Evolutionary conservation across 768 basidiomycete genomes (phyloP), one percentile per base, ranked within the genome.

Genomic region (Ramaria rubella): DNA sequence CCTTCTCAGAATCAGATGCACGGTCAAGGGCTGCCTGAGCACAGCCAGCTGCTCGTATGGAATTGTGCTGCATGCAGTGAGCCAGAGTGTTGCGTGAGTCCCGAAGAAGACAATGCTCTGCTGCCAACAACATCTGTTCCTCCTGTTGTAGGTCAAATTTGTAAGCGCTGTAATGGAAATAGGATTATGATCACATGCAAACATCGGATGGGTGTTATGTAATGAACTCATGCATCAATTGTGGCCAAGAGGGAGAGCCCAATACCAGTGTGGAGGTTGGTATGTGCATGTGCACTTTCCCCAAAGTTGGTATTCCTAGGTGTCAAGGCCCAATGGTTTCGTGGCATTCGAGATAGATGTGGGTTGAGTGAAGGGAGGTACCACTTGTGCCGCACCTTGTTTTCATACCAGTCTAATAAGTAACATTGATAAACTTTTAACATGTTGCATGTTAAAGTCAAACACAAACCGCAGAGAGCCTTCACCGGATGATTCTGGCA

Each of bases 261-360:
- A n/a, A n/a, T n/a, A n/a, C n/a, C n/a, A n/a, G n/a, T n/a, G n/a
- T n/a, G n/a, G n/a, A n/a, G n/a, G n/a, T n/a, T n/a, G n/a, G n/a
- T n/a, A n/a, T n/a, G n/a, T n/a, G n/a, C n/a, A n/a, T n/a, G n/a
- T n/a, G n/a, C n/a, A n/a, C n/a, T n/a, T n/a, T n/a, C 63, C 21
- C 63, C 63, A 11, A 61, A 42, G 30, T 65, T 65, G 1, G 60
- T 65, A 33, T 65, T 57, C 6, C 52, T 45, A 0, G 62, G 60
- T 1, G 61, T 62, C 8, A 57, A 43, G 29, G 24, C 42, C 64
- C 63, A 65, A 52, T 63, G 58, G 0, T 63, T 58, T 30, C 34
- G 38, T 1, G 58, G 42, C 0, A 65, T 65, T 1, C 61, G 34
- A 0, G 64, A 60, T 2, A 62, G 26, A 49, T 48, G 50, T 14